Evolutionary conservation across 75 land plant species (phyloP).

Genomic region (Sequoia sempervirens): DNA sequence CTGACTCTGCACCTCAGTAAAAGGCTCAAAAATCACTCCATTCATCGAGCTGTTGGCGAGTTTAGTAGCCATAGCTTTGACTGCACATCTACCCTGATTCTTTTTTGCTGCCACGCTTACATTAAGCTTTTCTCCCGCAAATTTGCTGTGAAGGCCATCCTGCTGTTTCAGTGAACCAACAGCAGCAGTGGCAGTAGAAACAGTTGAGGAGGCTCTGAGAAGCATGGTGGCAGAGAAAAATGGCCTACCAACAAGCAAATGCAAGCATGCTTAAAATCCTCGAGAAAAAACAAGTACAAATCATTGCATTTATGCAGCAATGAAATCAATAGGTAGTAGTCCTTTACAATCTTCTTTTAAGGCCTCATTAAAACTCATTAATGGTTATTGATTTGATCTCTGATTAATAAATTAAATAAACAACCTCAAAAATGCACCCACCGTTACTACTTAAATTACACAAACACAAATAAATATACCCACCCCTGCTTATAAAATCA

Average conservation of each 20-base stretch:
- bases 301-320: background rate
- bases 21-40: conserved; percentile 82
- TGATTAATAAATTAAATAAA: too few relatives aligned
- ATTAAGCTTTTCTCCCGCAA: background rate
- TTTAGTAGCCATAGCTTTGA: background rate
- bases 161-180: background rate
- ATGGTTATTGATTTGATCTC: background rate
- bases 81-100: conserved; percentile 12
- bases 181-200: background rate
- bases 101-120: conserved; percentile 2
- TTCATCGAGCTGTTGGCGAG: conserved; percentile 16
- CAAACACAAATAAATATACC: background rate
- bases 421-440: background rate
- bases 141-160: background rate
- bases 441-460: background rate
- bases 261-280: background rate
- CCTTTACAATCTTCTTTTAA: background rate
- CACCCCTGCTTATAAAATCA: too few relatives aligned
- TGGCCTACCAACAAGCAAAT: background rate
- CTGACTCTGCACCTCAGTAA: conserved; percentile 76
- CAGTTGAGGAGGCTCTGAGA: background rate
- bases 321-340: too few relatives aligned
- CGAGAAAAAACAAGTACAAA: background rate
- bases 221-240: conserved; percentile 2
- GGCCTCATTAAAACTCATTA: background rate